Percentiles rank a stretch among this genome's conserved stretches.
Conservation (phyloP, 2,329 filamentous ascomycete species). For the Epichloe gansuensis region DNA sequence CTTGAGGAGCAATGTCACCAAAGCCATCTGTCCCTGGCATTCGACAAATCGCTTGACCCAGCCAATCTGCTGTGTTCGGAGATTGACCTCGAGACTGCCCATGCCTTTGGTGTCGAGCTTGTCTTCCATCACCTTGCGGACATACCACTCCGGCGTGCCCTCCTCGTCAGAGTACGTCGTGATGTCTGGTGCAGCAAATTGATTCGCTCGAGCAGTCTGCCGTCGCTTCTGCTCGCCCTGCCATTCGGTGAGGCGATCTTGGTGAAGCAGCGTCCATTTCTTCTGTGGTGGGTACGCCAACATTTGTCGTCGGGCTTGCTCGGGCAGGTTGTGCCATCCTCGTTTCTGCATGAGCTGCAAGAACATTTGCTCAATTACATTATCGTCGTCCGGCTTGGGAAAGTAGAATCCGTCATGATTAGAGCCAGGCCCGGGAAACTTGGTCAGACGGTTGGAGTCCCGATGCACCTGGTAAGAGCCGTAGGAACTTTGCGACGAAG, state of each 20-base stretch:
- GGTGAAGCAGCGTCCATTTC: constrained; percentile 95
- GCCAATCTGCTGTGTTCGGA: constrained; percentile 90
- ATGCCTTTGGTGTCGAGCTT: constrained; percentile 83
- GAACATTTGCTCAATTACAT: constrained; percentile 82
- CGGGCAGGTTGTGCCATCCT: constrained; percentile 92
- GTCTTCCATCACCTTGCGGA: constrained; percentile 93
- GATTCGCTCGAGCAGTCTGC: constrained; percentile 57
- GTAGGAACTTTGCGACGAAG: constrained; percentile 44
- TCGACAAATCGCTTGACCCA: constrained; percentile 97
- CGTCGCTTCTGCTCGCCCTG: constrained; percentile 88
- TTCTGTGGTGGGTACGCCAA: constrained; percentile 85
- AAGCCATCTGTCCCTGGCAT: constrained; percentile 88
- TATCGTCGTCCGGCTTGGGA: constrained; percentile 64
- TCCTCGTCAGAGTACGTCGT: constrained; percentile 80
- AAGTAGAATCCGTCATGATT: constrained; percentile 45
- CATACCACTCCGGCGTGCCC: constrained; percentile 95
- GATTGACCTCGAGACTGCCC: constrained; percentile 82
- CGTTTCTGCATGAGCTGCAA: constrained; percentile 91
- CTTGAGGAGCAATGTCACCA: constrained; percentile 86
- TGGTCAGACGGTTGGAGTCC: constrained; percentile 45
- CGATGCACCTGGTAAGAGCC: constrained; percentile 34
- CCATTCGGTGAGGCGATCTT: constrained; percentile 85
- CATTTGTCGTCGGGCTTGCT: constrained; percentile 92
- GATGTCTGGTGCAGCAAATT: constrained; percentile 56
- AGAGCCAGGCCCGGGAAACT: constrained; percentile 27